Base-by-base conservation (phyloP, 2,329 filamentous ascomycete genomes). In the Cyphellophora europaea region DNA sequence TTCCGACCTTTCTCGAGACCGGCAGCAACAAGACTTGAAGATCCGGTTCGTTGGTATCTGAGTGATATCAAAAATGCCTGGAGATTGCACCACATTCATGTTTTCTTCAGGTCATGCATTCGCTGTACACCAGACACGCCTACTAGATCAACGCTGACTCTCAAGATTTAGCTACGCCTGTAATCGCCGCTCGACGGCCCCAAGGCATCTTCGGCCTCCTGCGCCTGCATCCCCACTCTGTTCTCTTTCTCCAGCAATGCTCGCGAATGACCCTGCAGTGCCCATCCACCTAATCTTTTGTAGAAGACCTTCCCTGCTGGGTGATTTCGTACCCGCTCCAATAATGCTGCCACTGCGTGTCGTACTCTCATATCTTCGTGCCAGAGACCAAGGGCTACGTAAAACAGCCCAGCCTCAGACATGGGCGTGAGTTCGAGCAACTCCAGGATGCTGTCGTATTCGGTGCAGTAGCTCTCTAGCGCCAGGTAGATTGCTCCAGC, bases 221-320 rank as follows among this genome's bases (percentile, higher is more conserved):
- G 21, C 8, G 8, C n/a, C n/a, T 8, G 8, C 21, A n/a, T n/a
- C 21, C n/a, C 19, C 11, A 27, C n/a, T 33, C 30, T 38, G 2
- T 45, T 47, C 25, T 66, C 61, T 39, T 60, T 64, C 38, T 78
- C 86, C 40, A 79, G 72, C 55, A 81, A 79, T 32, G 93, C 77
- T 32, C 89, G 73, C 47, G 82, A 79, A 52, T 82, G 94, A 3
- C 83, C 89, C 44, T 93, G 62, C 61, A 89, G 93, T 49, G 88
- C 81, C 54, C 95, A 98, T 29, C 85, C 71, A 38, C 87, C 91
- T 32, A 98, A 65, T 18, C 77, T 76, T 45, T 72, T 77, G 85
- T 89, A 98, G 71, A 91, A 96, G 60, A 96, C 86, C 51, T 87
- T 74, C 2, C 91, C 91, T 6, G 87, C 91, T 53, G 93, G 82